These are phyloP conservation scores for Dissophora ornata DNA, from an alignment of 192 early-diverging fungal species.

Conservation along the genomic window DNA sequence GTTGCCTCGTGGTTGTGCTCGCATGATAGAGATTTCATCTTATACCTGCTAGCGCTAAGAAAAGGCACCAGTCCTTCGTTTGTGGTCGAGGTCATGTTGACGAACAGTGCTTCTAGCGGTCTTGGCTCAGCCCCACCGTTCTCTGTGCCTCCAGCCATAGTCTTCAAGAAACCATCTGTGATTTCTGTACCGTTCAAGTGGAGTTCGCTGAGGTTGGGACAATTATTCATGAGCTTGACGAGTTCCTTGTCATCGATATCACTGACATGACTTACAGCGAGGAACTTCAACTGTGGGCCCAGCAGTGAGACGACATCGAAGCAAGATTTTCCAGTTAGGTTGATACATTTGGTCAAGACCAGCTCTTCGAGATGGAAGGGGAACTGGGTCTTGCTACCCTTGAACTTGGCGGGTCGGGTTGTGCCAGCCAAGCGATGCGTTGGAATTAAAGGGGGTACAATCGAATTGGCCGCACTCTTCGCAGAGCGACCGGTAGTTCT, in stretches of 20 bases:
- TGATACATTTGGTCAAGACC: conserved; percentile 15
- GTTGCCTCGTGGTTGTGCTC: background rate
- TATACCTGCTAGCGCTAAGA: background rate
- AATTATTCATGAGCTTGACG: conserved; percentile 15
- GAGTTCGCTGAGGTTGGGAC: conserved; percentile 18
- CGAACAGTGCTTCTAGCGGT: too few relatives aligned
- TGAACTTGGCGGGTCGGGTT: conserved; percentile 39
- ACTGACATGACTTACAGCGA: conserved; percentile 20
- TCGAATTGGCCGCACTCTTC: too few relatives aligned
- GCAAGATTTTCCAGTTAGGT: conserved; percentile 7
- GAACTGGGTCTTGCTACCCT: conserved; percentile 31
- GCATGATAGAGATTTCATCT: background rate
- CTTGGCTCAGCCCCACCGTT: too few relatives aligned
- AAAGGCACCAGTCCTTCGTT: conserved; percentile 7
- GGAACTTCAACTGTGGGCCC: conserved; percentile 22
- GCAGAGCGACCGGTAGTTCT: background rate
- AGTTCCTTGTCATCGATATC: conserved; percentile 13
- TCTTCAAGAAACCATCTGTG: conserved; percentile 10
- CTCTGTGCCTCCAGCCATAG: background rate
- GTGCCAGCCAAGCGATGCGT: conserved; percentile 24
- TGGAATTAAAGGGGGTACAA: background rate
- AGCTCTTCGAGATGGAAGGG: conserved; percentile 26
- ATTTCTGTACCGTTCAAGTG: conserved; percentile 19
- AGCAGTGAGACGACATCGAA: conserved; percentile 4
- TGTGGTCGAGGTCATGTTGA: conserved; percentile 11